Evolutionary conservation across 768 basidiomycete species (phyloP), one percentile per base, ranked within the genome.

Genomic region (Suillus luteus): DNA sequence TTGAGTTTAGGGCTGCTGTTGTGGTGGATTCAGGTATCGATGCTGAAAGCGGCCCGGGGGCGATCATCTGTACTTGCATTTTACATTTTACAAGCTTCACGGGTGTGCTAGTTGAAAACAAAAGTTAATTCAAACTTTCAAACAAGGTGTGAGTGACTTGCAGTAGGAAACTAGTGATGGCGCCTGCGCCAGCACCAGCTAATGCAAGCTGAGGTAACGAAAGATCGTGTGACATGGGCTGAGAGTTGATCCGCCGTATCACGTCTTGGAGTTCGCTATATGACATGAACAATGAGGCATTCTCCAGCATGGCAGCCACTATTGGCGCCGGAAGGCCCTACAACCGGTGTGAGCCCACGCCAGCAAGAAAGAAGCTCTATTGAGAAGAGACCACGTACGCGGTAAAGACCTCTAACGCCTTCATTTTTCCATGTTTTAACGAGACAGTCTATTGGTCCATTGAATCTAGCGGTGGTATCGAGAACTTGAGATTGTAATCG

Each of bases 81-180:
- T 94, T 93, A 80, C 95, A 97, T 77, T 99, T 97, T 64, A 98
- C 86, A 57, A 97, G 88, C 70, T 97, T 96, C 62, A 98, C 89
- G 1, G 96, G 96, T 0, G 95, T 97, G 35, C 93, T 94, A 61
- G 69, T 31, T 17, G 55, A 46, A 24, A 5, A 31, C n/a, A 7
- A 43, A 14, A 60, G 41, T 52, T 19, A 37, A 55, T 27, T 24
- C 33, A 17, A 11, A 17, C 6, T 43, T 15, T 17, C 17, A 7
- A 24, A 24, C 22, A 9, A 44, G 46, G 11, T 14, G 19, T 27
- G 35, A 49, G 38, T 31, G 4, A 84, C 91, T 62, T 68, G 94
- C 92, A 99, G 78, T 59, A 95, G 82, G 75, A 96, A 95, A 69
- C 93, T 95, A 17, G 95, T 90, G 11, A 89, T 78, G 15, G 89